phyloP scores from a whole-genome alignment of 1,284 basidiomycete genomes.

The Thecaphora frezii region DNA sequence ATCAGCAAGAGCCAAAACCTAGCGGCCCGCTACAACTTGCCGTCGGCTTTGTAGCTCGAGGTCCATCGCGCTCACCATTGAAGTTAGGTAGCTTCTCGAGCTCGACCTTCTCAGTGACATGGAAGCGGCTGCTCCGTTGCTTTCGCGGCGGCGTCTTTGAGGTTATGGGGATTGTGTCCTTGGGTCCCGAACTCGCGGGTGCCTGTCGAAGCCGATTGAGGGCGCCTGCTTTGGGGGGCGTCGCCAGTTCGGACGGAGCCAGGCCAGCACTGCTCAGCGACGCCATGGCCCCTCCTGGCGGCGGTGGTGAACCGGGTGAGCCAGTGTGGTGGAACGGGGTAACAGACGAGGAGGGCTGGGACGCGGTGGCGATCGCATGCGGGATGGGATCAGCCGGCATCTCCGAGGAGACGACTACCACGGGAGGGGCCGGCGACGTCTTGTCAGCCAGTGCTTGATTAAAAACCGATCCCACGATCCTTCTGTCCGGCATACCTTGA shows the following conservation, averaged over 20 bases:
- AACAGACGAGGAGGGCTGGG: constrained; percentile 37
- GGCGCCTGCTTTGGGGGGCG: constrained; percentile 48
- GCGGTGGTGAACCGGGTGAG: constrained; percentile 41
- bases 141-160: constrained; percentile 56
- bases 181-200: constrained; percentile 37
- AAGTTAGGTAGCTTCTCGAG: constrained; percentile 94
- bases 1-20: no score
- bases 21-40: no score
- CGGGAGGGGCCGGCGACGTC: constrained; percentile 46
- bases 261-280: constrained; percentile 37
- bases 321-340: constrained; percentile 41
- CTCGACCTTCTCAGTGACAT: constrained; percentile 92
- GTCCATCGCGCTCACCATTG: constrained; percentile 73
- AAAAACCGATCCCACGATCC: constrained; percentile 10
- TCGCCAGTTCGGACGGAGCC: constrained; percentile 30
- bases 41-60: no score
- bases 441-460: constrained; percentile 43
- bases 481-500: constrained; percentile 36
- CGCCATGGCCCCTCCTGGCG: constrained; percentile 40
- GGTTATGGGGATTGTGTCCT: constrained; percentile 56
- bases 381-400: constrained; percentile 52
- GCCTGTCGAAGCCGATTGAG: constrained; percentile 45
- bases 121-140: constrained; percentile 69
- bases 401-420: constrained; percentile 51
- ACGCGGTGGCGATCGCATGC: constrained; percentile 35